Percentiles rank a stretch among this genome's conserved stretches.
These are phyloP conservation scores for Hypoxylon trugodes DNA, from an alignment of 495 filamentous ascomycete species.

Conservation along the genomic window DNA sequence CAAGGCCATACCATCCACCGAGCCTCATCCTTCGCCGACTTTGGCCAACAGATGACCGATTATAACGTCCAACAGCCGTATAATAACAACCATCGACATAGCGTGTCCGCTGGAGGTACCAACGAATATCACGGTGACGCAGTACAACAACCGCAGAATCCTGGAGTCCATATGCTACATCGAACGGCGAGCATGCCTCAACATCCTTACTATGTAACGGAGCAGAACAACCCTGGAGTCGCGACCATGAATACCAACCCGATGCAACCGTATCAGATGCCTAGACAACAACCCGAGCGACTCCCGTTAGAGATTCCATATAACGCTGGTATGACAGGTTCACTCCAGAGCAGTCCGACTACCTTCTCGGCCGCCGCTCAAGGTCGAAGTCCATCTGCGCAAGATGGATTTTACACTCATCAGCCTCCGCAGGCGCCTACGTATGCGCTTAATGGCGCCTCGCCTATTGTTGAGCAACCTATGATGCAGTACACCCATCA, in stretches of 20 bases:
- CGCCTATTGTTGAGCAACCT: constrained; percentile 48
- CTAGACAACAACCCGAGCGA: constrained; percentile 53
- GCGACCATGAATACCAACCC: constrained; percentile 62
- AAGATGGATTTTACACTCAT: constrained; percentile 57
- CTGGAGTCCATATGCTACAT: constrained; percentile 47
- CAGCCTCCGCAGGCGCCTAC: constrained; percentile 51
- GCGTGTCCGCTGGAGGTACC: constrained; percentile 49
- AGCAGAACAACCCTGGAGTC: constrained; percentile 60
- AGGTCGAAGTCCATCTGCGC: constrained; percentile 52
- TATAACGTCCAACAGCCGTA: constrained; percentile 52
- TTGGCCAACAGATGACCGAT: constrained; percentile 53
- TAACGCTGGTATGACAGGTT: constrained; percentile 45
- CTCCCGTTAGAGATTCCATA: constrained; percentile 56
- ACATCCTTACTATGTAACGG: constrained; percentile 57
- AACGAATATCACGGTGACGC: constrained; percentile 50
- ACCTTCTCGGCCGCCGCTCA: constrained; percentile 59
- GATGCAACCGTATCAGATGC: constrained; percentile 53
- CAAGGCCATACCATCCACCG: constrained; percentile 49
- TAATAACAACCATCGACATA: constrained; percentile 55
- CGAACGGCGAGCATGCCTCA: constrained; percentile 53
- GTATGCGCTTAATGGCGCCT: constrained; percentile 50
- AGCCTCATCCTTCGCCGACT: constrained; percentile 55
- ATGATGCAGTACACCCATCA: constrained; percentile 45
- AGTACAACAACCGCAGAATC: constrained; percentile 44
- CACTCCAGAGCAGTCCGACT: constrained; percentile 59